These are phyloP conservation scores for Paramecium primaurelia DNA, from an alignment of 73 alveolate species.

Conservation along the genomic window DNA sequence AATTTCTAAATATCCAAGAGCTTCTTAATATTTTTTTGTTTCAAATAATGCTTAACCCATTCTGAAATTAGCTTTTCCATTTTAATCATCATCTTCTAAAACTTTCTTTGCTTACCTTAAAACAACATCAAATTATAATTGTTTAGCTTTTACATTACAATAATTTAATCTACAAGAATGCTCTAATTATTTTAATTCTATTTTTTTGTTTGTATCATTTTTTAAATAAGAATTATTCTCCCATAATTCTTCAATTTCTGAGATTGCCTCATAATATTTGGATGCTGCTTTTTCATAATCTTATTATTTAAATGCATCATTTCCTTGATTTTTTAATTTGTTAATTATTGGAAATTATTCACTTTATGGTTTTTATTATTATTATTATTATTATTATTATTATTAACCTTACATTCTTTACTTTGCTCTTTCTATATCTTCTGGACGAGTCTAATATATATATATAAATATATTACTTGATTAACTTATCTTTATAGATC, in stretches of 20 bases:
- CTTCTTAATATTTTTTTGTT: conserved; percentile 69
- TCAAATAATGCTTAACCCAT: conserved; percentile 74
- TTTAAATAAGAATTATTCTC: not conserved
- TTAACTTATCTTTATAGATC: not conserved
- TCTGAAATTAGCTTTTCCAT: conserved; percentile 71
- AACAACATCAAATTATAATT: conserved; percentile 13
- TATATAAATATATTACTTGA: not conserved
- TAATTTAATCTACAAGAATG: conserved; percentile 51
- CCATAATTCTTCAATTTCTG: conserved; percentile 44
- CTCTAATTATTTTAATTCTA: conserved; percentile 27
- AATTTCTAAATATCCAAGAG: conserved; percentile 68
- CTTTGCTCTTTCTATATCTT: not conserved
- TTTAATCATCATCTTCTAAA: not conserved
- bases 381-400: not conserved
- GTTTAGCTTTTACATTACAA: conserved; percentile 56
- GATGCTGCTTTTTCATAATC: conserved; percentile 52
- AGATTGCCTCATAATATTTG: conserved; percentile 50
- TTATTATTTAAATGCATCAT: conserved; percentile 20
- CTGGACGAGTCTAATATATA: not conserved
- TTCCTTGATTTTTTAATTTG: conserved; percentile 46
- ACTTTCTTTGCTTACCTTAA: not conserved
- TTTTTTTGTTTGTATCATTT: not conserved
- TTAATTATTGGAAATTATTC: conserved; percentile 30
- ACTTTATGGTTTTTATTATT: not conserved
- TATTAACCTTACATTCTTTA: not conserved